Evolutionary conservation across 1,284 basidiomycete species (phyloP).

Genomic region (Blastosporella zonata): DNA sequence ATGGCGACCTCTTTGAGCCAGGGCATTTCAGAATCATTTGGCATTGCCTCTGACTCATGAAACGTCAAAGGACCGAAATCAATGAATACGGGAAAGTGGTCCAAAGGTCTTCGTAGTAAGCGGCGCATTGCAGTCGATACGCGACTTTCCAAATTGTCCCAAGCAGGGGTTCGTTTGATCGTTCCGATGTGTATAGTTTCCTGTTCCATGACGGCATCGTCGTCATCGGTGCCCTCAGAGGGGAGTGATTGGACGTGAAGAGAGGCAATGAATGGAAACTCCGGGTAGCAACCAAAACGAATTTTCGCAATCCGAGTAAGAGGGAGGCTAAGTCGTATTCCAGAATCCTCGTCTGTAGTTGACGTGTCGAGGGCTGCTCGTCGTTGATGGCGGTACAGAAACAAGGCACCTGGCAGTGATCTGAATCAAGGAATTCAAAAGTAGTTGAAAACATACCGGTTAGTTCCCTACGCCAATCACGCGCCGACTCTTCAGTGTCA

Average conservation of each 20-base stretch:
- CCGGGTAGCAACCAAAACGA: slow-evolving; percentile 20
- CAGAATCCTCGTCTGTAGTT: slow-evolving; percentile 36
- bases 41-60: slow-evolving; percentile 22
- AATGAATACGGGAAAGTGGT: slow-evolving; percentile 32
- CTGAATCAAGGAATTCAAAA: neutral
- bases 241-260: slow-evolving; percentile 22
- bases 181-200: slow-evolving; percentile 34
- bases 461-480: slow-evolving; percentile 59
- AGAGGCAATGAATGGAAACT: slow-evolving; percentile 24
- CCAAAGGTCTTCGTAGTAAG: slow-evolving; percentile 10
- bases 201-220: slow-evolving; percentile 19
- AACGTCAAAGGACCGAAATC: slow-evolving; percentile 44
- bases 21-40: slow-evolving; percentile 16
- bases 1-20: slow-evolving; percentile 31
- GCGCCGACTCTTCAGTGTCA: slow-evolving; percentile 58
- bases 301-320: slow-evolving; percentile 41
- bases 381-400: slow-evolving; percentile 43
- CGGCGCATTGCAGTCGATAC: slow-evolving; percentile 31
- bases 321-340: slow-evolving; percentile 56
- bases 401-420: slow-evolving; percentile 35
- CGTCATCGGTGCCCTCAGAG: slow-evolving; percentile 19
- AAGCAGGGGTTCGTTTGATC: slow-evolving; percentile 25
- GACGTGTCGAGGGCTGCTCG: slow-evolving; percentile 30
- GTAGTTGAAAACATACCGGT: slow-evolving; percentile 31
- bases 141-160: slow-evolving; percentile 28